Base-by-base conservation (phyloP, 768 basidiomycete species). In the Mycena sanguinolenta region DNA sequence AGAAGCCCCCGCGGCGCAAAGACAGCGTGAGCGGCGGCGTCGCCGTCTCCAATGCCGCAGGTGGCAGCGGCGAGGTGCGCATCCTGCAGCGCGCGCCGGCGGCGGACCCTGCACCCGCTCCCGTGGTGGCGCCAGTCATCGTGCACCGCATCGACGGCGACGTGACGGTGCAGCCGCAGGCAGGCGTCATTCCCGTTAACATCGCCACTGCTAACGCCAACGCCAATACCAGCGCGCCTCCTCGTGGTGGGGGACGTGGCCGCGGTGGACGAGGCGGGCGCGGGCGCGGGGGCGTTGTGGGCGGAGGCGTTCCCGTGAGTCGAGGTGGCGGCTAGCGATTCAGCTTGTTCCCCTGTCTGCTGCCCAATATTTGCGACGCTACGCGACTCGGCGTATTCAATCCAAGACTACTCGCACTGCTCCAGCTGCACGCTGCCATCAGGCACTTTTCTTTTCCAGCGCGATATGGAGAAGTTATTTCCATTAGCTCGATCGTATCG, bases 121-220 rank as follows among this genome's bases (percentile, higher is more conserved):
- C 32, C 32, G 64, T 49, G 30, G 60, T 62, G 9, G 63, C 64
- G 27, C 69, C 69, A 8, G 46, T 70, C n/a, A 32, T 70, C 49
- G 32, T 70, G 4, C 69, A 65, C 52, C 69, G 69, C n/a, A 70
- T 70, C 49, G 69, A 70, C 53, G 69, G 59, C 59, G 69, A 70
- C 49, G 64, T 70, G 54, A 59, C 38, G 50, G 58, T 70, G 44
- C 53, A 46, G 59, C 64, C 69, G 38, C 69, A 70, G 44, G 63
- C 64, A 44, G 69, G 69, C 42, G 50, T 70, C 30, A 70, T 70
- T 21, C 69, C 69, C 17, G 59, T 70, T 50, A 65, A 44, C 54
- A 61, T 70, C 16, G 55, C 55, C 12, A 23, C 55, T 39, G 16
- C 39, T 17, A 39, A 39, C 13, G 16, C 39, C 39, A 39, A 39